These are phyloP conservation scores for Colletotrichum lentis DNA, from an alignment of 2,329 filamentous ascomycete species.

Conservation along the genomic window DNA sequence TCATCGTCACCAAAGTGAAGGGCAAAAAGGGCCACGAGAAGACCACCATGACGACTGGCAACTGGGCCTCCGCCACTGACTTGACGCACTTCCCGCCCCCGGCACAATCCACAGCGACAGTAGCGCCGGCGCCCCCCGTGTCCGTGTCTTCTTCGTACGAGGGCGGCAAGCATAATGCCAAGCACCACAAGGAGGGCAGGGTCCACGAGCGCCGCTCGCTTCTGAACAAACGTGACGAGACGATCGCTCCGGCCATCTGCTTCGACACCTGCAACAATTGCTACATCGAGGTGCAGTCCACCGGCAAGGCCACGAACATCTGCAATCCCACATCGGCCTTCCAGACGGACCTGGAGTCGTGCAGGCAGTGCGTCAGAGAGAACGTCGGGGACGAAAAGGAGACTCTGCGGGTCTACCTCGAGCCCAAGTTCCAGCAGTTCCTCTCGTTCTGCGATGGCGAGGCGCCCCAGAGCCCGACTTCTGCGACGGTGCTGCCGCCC, in stretches of 20 bases:
- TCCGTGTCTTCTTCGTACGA: not conserved
- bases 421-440: slow-evolving; percentile 54
- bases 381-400: slow-evolving; percentile 43
- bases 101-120: slow-evolving; percentile 40
- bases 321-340: slow-evolving; percentile 58
- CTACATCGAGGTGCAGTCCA: slow-evolving; percentile 53
- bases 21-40: slow-evolving; percentile 47
- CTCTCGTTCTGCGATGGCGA: slow-evolving; percentile 54
- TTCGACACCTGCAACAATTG: slow-evolving; percentile 62
- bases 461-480: slow-evolving; percentile 36
- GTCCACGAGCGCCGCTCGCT: slow-evolving; percentile 38
- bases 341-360: slow-evolving; percentile 46
- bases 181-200: slow-evolving; percentile 32
- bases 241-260: slow-evolving; percentile 57
- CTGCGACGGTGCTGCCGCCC: slow-evolving; percentile 43
- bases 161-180: slow-evolving; percentile 31
- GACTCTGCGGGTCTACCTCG: slow-evolving; percentile 48
- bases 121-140: slow-evolving; percentile 27
- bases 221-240: slow-evolving; percentile 51
- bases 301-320: slow-evolving; percentile 58
- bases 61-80: slow-evolving; percentile 62
- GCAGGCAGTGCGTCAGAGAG: slow-evolving; percentile 52
- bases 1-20: slow-evolving; percentile 48
- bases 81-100: slow-evolving; percentile 53
- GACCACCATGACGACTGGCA: slow-evolving; percentile 61